phyloP scores from a whole-genome alignment of 139 green algal genomes.

The Desmodesmus armatus region DNA sequence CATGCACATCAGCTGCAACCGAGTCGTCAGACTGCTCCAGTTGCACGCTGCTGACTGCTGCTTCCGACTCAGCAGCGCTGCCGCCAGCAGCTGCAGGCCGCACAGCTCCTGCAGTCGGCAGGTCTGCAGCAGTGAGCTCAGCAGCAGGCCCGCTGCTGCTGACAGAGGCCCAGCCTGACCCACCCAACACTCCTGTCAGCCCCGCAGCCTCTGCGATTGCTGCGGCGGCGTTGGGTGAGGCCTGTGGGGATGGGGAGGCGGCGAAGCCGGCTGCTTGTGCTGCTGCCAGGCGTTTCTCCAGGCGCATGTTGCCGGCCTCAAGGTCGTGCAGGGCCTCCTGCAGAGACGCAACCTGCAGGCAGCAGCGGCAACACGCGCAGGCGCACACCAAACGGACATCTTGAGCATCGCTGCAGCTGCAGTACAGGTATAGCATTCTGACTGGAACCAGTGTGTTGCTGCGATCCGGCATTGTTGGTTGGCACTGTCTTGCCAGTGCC shows the following conservation, averaged over 20 bases:
- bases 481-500: no score
- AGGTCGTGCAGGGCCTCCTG: conserved; percentile 25
- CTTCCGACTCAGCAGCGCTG: no score
- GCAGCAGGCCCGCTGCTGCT: conserved; percentile 25
- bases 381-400: neutral
- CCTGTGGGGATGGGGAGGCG: neutral
- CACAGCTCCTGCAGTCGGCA: conserved; percentile 4
- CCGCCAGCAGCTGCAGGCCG: neutral
- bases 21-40: neutral
- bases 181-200: neutral
- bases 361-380: neutral
- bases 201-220: neutral
- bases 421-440: neutral
- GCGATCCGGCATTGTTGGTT: no score
- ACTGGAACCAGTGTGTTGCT: neutral
- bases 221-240: conserved; percentile 3
- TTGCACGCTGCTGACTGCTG: neutral
- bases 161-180: neutral
- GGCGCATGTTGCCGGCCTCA: conserved; percentile 5
- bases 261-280: neutral
- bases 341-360: conserved; percentile 12
- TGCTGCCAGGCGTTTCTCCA: neutral
- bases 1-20: neutral
- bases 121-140: conserved; percentile 36
- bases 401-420: neutral